phyloP scores from a whole-genome alignment of 2,329 filamentous ascomycete genomes.

The Fusarium fujikuroi region DNA sequence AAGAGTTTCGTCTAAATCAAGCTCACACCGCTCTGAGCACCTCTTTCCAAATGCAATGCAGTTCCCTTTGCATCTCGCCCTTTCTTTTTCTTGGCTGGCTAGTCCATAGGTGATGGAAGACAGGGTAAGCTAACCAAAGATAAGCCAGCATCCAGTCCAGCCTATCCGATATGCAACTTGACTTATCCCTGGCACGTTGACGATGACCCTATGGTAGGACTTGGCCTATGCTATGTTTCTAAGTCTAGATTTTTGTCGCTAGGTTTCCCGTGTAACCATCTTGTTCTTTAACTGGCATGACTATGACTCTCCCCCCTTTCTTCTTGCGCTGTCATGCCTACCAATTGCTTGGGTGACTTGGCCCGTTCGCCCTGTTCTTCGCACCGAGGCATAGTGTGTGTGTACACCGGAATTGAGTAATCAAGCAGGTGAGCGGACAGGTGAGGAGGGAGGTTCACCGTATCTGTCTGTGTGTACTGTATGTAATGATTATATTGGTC shows the following conservation, averaged over 20 bases:
- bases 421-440: background rate
- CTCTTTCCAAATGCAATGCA: constrained; percentile 10
- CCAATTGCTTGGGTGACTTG: constrained; percentile 29
- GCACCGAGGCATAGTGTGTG: constrained; percentile 2
- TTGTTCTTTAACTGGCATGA: constrained; percentile 25
- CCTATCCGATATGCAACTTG: constrained; percentile 12
- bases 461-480: constrained; percentile 23
- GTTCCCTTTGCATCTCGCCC: constrained; percentile 15
- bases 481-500: constrained; percentile 24
- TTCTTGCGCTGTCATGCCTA: constrained; percentile 33
- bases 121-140: constrained; percentile 24
- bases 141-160: constrained; percentile 14
- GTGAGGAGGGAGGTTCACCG: constrained; percentile 18
- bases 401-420: background rate
- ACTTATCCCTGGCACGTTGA: constrained; percentile 25
- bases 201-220: constrained; percentile 15
- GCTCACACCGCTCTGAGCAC: constrained; percentile 24
- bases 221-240: constrained; percentile 23
- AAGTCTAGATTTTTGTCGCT: constrained; percentile 9
- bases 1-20: constrained; percentile 1
- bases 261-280: constrained; percentile 21
- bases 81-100: constrained; percentile 22
- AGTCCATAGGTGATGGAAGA: constrained; percentile 9
- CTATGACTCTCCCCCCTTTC: constrained; percentile 28
- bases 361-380: constrained; percentile 39